phyloP scores from a whole-genome alignment of 345 rosid species.

The Geranium brycei region DNA sequence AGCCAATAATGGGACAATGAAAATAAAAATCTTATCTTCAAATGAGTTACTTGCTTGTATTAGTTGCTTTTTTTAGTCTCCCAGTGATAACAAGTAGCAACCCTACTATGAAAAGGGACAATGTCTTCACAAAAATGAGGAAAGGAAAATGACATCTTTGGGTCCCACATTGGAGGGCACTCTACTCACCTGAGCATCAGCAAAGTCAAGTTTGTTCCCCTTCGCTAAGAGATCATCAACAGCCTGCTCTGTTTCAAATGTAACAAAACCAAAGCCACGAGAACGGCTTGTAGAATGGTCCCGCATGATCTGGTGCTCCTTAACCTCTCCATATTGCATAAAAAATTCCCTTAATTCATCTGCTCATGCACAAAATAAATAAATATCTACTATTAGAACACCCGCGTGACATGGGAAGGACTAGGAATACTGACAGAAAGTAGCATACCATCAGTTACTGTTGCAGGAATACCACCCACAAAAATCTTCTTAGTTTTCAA shows the following conservation, averaged over 20 bases:
- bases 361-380: conserved; percentile 16
- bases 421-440: neutral
- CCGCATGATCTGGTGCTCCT: conserved; percentile 58
- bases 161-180: conserved; percentile 2
- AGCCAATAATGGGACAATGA: too few species aligned
- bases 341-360: conserved; percentile 75
- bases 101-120: neutral
- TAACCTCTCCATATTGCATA: conserved; percentile 55
- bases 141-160: neutral
- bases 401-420: neutral
- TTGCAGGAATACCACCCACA: conserved; percentile 87
- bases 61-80: too few species aligned
- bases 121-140: neutral
- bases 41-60: too few species aligned
- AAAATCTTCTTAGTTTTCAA: conserved; percentile 90
- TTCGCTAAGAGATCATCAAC: conserved; percentile 55
- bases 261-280: conserved; percentile 72
- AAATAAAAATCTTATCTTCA: too few species aligned
- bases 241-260: conserved; percentile 52
- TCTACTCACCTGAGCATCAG: conserved; percentile 46
- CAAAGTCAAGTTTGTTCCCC: conserved; percentile 58
- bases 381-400: neutral
- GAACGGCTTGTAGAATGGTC: conserved; percentile 69
- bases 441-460: conserved; percentile 61
- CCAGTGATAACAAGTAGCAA: neutral